Base-by-base conservation (phyloP, 495 filamentous ascomycete genomes). In the Penicillium manginii region DNA sequence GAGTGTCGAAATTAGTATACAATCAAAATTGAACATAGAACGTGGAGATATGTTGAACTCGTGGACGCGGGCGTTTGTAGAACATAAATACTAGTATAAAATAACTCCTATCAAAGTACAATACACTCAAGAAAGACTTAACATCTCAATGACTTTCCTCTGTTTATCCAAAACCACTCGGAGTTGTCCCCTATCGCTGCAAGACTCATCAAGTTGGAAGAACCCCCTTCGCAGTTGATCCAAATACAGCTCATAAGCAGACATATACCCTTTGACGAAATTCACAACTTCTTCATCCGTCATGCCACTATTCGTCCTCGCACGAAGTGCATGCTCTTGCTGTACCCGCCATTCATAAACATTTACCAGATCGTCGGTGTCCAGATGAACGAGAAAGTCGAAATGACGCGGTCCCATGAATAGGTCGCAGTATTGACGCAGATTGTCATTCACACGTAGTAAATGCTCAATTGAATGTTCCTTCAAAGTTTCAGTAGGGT, bases 201-300 rank as follows among this genome's bases (percentile, higher is more conserved):
- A 22, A 47, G 21, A 26, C 4, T 50, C 10, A 2, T 2, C 15
- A 50, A 10, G 11, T n/a, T 17, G 2, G 18, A 64, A 64, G 18
- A 61, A 43, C 14, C 54, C 54, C 17, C 14, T 12, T 15, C 58
- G 39, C 22, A 64, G 46, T 18, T 50, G 54, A 37, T 61, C 46
- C 35, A 64, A 18, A 55, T 64, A 61, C 18, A 64, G 46, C n/a
- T 64, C 54, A 52, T 64, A 64, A 3, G 62, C 62, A 10, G 62
- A 47, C 57, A 64, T 64, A 52, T 64, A 64, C 0, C 62, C 58
- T 37, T 48, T 57, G 9, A 64, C 54, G 49, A 64, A 64, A 1
- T 26, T 33, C 9, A 61, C 39, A 29, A 64, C 58, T 21, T 58
- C 29, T 10, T 64, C 58, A 55, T 61, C 58, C 1, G 58, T 57